These are phyloP conservation scores for Globisporangium okanoganense DNA, from an alignment of 352 stramenopile genomes.

Conservation along the genomic window DNA sequence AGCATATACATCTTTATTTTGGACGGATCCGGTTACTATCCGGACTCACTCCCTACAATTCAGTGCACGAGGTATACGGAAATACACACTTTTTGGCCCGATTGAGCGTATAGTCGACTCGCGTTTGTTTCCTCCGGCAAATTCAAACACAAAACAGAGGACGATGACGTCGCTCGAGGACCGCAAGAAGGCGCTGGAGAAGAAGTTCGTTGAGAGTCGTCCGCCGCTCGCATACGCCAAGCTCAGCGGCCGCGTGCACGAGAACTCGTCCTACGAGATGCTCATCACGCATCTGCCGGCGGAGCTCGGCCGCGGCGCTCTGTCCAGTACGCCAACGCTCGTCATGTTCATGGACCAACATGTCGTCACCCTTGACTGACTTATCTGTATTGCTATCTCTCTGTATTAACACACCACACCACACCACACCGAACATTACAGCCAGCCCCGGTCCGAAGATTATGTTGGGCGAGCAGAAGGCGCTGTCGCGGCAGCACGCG, in stretches of 20 bases:
- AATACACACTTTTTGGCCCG: background rate
- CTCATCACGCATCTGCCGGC: constrained; percentile 73
- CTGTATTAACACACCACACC: background rate
- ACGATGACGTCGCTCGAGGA: constrained; percentile 42
- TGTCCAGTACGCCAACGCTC: constrained; percentile 23
- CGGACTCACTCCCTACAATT: background rate
- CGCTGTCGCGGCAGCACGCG: constrained; percentile 71
- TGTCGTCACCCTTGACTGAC: background rate
- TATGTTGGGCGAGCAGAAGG: constrained; percentile 74
- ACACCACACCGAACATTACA: constrained; percentile 1
- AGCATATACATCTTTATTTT: too few species aligned
- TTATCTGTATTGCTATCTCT: background rate
- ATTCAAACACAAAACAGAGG: background rate
- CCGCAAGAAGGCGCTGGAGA: constrained; percentile 74
- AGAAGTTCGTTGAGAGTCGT: constrained; percentile 70
- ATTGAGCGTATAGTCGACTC: background rate
- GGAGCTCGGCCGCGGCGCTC: constrained; percentile 60
- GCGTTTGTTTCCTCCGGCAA: background rate
- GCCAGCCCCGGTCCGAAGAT: constrained; percentile 44
- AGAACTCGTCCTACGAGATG: constrained; percentile 68
- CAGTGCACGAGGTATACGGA: background rate
- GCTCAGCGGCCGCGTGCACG: constrained; percentile 51
- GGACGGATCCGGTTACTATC: background rate
- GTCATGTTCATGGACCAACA: background rate
- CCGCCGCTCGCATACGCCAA: constrained; percentile 82